These are phyloP conservation scores for Pythium guiyangense DNA, from an alignment of 352 stramenopile species.

Conservation along the genomic window DNA sequence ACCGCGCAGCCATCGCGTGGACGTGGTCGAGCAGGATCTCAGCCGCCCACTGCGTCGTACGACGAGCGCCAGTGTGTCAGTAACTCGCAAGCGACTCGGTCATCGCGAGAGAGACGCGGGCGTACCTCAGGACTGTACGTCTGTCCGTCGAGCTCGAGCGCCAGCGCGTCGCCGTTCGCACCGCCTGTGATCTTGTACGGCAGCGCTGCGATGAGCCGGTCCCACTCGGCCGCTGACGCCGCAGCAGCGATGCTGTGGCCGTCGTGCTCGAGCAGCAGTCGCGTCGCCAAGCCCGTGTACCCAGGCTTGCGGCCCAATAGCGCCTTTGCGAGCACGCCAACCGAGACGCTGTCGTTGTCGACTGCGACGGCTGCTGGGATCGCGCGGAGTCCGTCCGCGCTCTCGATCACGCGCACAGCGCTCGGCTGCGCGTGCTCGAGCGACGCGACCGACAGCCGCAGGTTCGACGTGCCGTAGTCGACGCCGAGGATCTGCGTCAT, in stretches of 20 bases:
- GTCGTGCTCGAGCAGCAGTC: slow-evolving; percentile 31
- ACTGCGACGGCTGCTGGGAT: slow-evolving; percentile 54
- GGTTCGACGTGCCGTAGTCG: slow-evolving; percentile 48
- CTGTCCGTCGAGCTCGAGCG: slow-evolving; percentile 47
- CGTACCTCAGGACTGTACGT: slow-evolving; percentile 53
- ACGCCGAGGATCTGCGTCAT: slow-evolving; percentile 43
- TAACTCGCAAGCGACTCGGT: too few species aligned
- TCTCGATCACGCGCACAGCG: slow-evolving; percentile 45
- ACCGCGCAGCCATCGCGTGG: slow-evolving; percentile 33
- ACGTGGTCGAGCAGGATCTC: slow-evolving; percentile 61
- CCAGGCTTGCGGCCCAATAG: slow-evolving; percentile 50
- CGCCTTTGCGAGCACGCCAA: slow-evolving; percentile 43
- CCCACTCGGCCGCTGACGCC: slow-evolving; percentile 1
- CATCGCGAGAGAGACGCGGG: not conserved
- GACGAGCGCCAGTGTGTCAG: too few species aligned
- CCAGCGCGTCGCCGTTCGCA: slow-evolving; percentile 14
- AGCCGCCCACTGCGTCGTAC: slow-evolving; percentile 34
- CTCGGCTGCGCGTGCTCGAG: slow-evolving; percentile 12
- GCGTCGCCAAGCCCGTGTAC: slow-evolving; percentile 48
- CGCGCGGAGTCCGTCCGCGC: slow-evolving; percentile 42
- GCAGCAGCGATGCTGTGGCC: too few species aligned
- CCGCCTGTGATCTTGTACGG: slow-evolving; percentile 29
- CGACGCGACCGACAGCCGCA: slow-evolving; percentile 41
- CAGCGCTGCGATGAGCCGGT: slow-evolving; percentile 31
- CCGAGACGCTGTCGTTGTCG: slow-evolving; percentile 48